phyloP scores from a whole-genome alignment of 2,329 filamentous ascomycete species.

The Fusarium equiseti region DNA sequence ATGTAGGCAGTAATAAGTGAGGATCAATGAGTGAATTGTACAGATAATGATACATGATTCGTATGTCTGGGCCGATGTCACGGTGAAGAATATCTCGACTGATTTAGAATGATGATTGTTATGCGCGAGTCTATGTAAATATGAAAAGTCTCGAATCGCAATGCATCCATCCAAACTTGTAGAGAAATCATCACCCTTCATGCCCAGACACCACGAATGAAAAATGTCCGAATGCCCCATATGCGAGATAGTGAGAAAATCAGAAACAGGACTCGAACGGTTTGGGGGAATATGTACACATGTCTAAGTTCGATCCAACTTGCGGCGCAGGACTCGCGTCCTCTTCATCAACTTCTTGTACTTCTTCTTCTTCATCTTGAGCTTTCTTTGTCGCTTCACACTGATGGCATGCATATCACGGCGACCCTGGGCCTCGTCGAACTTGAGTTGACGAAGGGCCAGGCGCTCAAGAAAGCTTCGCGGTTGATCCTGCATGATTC shows the following conservation, averaged over 20 bases:
- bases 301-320: constrained; percentile 75
- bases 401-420: constrained; percentile 83
- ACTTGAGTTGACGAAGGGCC: constrained; percentile 71
- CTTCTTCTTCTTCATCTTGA: constrained; percentile 99
- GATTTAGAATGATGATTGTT: constrained; percentile 49
- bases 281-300: constrained; percentile 45
- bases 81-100: constrained; percentile 32
- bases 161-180: constrained; percentile 43
- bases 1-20: background rate
- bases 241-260: constrained; percentile 25
- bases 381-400: constrained; percentile 89
- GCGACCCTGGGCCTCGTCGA: constrained; percentile 65
- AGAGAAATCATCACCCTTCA: constrained; percentile 46
- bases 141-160: constrained; percentile 47
- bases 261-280: constrained; percentile 40
- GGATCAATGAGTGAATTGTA: constrained; percentile 38
- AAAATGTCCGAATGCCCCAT: constrained; percentile 43
- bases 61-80: constrained; percentile 33
- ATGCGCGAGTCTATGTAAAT: constrained; percentile 53
- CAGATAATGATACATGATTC: constrained; percentile 46
- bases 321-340: constrained; percentile 88
- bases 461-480: constrained; percentile 78
- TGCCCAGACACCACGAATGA: constrained; percentile 50
- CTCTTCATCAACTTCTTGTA: constrained; percentile 99
- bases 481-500: constrained; percentile 64